Evolutionary conservation across 2,329 filamentous ascomycete species (phyloP), one percentile per base, ranked within the genome.

Genomic region (Aspergillus fructus): DNA sequence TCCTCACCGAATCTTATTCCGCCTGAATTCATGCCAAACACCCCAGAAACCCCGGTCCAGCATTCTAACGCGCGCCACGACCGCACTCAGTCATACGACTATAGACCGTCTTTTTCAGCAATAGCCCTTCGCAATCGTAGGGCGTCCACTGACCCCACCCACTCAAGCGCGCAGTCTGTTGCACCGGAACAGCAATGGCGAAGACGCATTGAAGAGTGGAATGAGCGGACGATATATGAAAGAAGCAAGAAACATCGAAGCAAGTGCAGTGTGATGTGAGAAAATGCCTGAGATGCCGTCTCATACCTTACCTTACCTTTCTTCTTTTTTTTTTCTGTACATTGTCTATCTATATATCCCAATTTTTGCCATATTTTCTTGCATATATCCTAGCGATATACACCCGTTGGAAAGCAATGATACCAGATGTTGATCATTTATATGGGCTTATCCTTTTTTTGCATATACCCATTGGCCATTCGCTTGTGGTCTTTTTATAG

Each of bases 181-280:
- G 61, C 62, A 19, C 68, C 68, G 41, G 70, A 75, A 55, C 71
- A 71, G 53, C 71, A 71, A 51, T 74, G 74, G 73, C 66, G 74
- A 52, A 62, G 66, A 13, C 69, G 73, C 21, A 75, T 76, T 53
- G 70, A 73, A 45, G 71, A 75, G 53, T 75, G 74, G 74, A 75
- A 74, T 48, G 67, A 73, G 58, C 66, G 68, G 45, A 75, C 71
- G 11, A 73, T 75, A 37, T 66, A 69, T 24, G 73, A 76, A 58
- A 62, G 70, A 51, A 68, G 62, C 52, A 71, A 66, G 54, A 72
- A 68, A 49, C 66, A 34, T 41, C 49, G 73, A 52, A 66, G 58
- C 46, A 75, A 70, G 58, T 77, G 75, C 60, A 63, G 66, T 39
- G 62, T 77, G 51, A 76, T 77, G 74, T 77, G 68, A 42, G 23